Evolutionary conservation across 208 protist genomes (phyloP).

Genomic region (Phytomonas sp.): DNA sequence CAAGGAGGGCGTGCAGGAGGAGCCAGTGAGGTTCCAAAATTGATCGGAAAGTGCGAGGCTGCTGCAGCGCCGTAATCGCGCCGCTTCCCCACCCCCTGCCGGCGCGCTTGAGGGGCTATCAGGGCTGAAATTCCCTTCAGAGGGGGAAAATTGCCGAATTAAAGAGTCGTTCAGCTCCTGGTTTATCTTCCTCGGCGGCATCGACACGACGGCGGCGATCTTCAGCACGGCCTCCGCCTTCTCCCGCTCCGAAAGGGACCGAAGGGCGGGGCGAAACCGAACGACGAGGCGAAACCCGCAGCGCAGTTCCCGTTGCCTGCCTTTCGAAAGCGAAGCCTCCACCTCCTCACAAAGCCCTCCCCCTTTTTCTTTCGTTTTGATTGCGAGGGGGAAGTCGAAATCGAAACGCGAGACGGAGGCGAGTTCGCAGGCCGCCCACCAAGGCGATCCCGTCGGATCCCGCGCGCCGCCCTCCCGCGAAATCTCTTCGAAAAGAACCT

Average conservation of each 20-base stretch:
- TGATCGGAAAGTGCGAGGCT: background rate
- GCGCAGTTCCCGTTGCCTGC: background rate
- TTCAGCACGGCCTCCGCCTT: background rate
- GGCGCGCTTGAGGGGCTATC: background rate
- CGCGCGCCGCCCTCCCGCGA: background rate
- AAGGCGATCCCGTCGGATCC: background rate
- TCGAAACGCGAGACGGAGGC: background rate
- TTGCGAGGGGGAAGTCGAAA: background rate
- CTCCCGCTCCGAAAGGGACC: background rate
- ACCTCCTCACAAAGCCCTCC: background rate
- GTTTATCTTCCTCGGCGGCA: background rate
- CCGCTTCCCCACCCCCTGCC: background rate
- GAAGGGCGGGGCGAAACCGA: background rate
- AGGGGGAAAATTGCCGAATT: background rate
- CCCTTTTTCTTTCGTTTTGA: background rate
- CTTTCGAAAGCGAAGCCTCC: no score
- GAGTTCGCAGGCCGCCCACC: background rate
- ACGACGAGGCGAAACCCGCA: background rate
- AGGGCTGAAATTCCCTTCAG: background rate
- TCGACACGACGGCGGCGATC: background rate
- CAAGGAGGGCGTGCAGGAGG: background rate
- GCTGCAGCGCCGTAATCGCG: background rate
- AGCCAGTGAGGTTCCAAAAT: slow-evolving; percentile 4
- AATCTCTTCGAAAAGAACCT: background rate
- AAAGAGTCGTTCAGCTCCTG: background rate